Percentiles rank a stretch among this genome's conserved stretches.
These are phyloP conservation scores for Rhynchospora tenuis DNA, from an alignment of 176 grass and related monocot species.

Conservation along the genomic window DNA sequence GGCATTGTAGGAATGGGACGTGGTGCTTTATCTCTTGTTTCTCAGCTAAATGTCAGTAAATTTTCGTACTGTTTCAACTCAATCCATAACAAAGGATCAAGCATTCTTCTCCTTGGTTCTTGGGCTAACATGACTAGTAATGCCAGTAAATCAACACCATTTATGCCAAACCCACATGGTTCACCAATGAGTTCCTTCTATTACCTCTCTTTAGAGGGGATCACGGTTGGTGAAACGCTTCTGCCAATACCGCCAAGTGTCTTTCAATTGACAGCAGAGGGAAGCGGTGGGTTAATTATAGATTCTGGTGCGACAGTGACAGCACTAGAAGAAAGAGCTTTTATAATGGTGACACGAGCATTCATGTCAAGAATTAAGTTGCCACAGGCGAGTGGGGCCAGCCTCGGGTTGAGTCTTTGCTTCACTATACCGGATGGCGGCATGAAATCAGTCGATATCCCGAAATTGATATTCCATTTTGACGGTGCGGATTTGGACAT, in stretches of 20 bases:
- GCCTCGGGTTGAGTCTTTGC: slow-evolving; percentile 43
- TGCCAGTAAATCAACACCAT: slow-evolving; percentile 31
- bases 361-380: slow-evolving; percentile 27
- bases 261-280: slow-evolving; percentile 26
- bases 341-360: slow-evolving; percentile 24
- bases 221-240: slow-evolving; percentile 29
- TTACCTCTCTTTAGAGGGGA: slow-evolving; percentile 53
- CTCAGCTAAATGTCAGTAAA: slow-evolving; percentile 39
- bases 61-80: slow-evolving; percentile 61
- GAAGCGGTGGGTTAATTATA: slow-evolving; percentile 40
- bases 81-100: slow-evolving; percentile 3
- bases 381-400: slow-evolving; percentile 17
- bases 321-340: slow-evolving; percentile 29
- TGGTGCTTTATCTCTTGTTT: slow-evolving; percentile 34
- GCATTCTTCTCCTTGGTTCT: slow-evolving; percentile 45
- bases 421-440: slow-evolving; percentile 19
- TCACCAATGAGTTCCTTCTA: slow-evolving; percentile 27
- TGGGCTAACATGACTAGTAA: slow-evolving; percentile 29
- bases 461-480: slow-evolving; percentile 41
- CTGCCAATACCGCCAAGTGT: slow-evolving; percentile 25
- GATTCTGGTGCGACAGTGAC: slow-evolving; percentile 56
- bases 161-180: slow-evolving; percentile 26
- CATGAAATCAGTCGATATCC: slow-evolving; percentile 6
- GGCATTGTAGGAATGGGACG: slow-evolving; percentile 43
- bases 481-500: slow-evolving; percentile 37